These are phyloP conservation scores for Papiliotrema laurentii DNA, from an alignment of 1,284 basidiomycete species.

Conservation along the genomic window DNA sequence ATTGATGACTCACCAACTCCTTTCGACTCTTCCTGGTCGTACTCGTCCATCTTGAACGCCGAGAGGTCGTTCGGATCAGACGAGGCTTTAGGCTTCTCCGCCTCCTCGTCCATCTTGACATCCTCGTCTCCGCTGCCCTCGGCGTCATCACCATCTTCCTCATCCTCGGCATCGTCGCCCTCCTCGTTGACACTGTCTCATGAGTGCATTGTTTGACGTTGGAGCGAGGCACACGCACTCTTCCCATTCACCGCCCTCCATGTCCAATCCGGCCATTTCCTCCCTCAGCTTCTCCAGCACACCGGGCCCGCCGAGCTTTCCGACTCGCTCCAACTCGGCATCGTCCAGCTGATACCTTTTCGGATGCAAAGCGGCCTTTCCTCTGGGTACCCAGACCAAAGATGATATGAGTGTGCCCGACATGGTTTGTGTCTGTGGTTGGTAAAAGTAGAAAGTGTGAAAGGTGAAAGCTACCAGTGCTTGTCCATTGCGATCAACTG, in stretches of 20 bases:
- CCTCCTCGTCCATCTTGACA: constrained; percentile 55
- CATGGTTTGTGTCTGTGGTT: constrained; percentile 24
- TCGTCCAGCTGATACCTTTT: constrained; percentile 88
- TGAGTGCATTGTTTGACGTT: too few species aligned
- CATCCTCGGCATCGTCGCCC: constrained; percentile 28
- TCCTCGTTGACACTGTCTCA: constrained; percentile 26
- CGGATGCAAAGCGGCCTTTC: constrained; percentile 71
- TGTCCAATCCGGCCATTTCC: constrained; percentile 57
- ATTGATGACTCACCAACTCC: constrained; percentile 55
- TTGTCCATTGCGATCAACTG: too few species aligned
- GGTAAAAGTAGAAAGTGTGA: too few species aligned
- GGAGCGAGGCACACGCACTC: not conserved
- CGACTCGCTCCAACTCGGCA: constrained; percentile 83
- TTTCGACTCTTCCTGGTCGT: constrained; percentile 74
- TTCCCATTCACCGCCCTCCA: not conserved
- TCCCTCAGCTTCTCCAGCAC: constrained; percentile 78
- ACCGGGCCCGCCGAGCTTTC: constrained; percentile 73
- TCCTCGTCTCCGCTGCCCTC: constrained; percentile 49
- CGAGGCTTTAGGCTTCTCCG: constrained; percentile 20
- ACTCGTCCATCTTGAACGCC: constrained; percentile 87
- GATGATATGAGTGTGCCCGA: constrained; percentile 54
- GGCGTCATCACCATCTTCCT: constrained; percentile 50
- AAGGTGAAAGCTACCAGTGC: too few species aligned
- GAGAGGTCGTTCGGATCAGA: constrained; percentile 71
- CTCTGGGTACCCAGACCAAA: constrained; percentile 72